Evolutionary conservation across 2,329 filamentous ascomycete genomes (phyloP).

Genomic region (Sarocladiaceae sp.): DNA sequence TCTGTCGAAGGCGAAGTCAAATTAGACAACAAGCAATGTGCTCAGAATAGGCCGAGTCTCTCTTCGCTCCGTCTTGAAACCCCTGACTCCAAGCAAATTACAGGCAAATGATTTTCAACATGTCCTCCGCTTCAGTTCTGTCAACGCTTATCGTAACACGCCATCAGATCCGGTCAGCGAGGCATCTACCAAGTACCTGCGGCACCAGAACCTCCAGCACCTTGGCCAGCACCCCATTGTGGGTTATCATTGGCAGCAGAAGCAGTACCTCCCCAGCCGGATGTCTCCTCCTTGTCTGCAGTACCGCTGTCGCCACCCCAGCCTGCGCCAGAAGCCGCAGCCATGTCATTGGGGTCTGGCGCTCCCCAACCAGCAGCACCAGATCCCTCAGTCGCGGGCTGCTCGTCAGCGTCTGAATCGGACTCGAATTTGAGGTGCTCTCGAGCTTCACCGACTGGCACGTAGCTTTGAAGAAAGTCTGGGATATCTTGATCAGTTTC

Average conservation of each 20-base stretch:
- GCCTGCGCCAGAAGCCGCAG: slow-evolving; percentile 14
- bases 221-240: not conserved
- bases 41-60: slow-evolving; percentile 12
- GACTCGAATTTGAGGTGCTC: slow-evolving; percentile 50
- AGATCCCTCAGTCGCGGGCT: slow-evolving; percentile 23
- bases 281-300: slow-evolving; percentile 16
- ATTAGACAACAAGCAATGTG: not conserved
- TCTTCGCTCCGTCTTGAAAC: not conserved
- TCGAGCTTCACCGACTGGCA: slow-evolving; percentile 50
- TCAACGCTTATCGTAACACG: too few species aligned
- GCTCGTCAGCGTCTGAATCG: slow-evolving; percentile 48
- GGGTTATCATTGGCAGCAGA: slow-evolving; percentile 9
- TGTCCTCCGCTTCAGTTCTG: not conserved
- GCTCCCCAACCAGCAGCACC: slow-evolving; percentile 14
- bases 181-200: slow-evolving; percentile 11
- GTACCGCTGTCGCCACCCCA: slow-evolving; percentile 15
- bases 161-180: too few species aligned
- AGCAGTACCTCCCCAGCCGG: slow-evolving; percentile 16
- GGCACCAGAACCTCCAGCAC: not conserved
- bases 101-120: not conserved
- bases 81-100: not conserved
- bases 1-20: not conserved
- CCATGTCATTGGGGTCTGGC: slow-evolving; percentile 14
- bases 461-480: slow-evolving; percentile 68
- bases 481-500: slow-evolving; percentile 78